Percentiles rank a stretch among this genome's conserved stretches.
Evolutionary conservation across 1,284 basidiomycete species (phyloP).

Genomic region (Ganoderma sinense): DNA sequence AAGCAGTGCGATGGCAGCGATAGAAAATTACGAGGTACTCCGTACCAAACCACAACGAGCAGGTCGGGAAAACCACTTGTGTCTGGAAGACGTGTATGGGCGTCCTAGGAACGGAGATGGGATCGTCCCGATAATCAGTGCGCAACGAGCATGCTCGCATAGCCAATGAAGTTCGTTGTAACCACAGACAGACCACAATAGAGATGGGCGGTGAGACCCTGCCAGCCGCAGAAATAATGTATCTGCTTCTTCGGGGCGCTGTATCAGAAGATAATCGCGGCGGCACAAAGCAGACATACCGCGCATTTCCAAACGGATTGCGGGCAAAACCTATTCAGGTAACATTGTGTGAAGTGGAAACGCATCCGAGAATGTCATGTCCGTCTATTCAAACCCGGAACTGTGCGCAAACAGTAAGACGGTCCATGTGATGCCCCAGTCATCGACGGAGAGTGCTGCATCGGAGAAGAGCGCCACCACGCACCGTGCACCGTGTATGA

Average conservation of each 20-base stretch:
- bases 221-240: background rate
- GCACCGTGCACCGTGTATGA: background rate
- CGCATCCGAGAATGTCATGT: background rate
- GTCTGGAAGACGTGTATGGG: background rate
- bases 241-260: background rate
- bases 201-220: background rate
- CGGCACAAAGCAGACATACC: conserved; percentile 1
- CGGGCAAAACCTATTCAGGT: background rate
- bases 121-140: background rate
- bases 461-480: background rate
- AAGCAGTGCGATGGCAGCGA: background rate
- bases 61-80: background rate
- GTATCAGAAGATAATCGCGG: background rate
- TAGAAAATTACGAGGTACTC: background rate
- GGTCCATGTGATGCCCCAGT: background rate
- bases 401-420: background rate
- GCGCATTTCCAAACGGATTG: background rate
- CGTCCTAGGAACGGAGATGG: conserved; percentile 1
- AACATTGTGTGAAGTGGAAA: background rate
- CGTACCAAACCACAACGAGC: background rate
- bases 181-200: background rate
- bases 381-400: background rate
- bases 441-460: background rate
- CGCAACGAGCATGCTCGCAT: background rate
- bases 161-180: background rate